phyloP scores from a whole-genome alignment of 2,329 filamentous ascomycete species.

The Teratosphaeria viscida region DNA sequence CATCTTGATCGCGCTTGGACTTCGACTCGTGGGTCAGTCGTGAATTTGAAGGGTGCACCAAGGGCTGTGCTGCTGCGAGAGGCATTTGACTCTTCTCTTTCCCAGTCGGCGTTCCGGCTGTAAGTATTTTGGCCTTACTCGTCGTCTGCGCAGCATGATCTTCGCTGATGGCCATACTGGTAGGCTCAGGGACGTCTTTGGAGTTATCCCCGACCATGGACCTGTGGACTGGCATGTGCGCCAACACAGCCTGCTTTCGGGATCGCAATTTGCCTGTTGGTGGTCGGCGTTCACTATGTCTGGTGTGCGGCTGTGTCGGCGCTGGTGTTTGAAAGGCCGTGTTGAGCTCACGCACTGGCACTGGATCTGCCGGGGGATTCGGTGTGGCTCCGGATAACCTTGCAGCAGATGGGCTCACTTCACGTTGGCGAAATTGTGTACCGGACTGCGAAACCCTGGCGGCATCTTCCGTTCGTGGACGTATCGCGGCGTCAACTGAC shows the following conservation, averaged over 20 bases:
- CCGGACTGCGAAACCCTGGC: background rate
- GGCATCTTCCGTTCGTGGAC: background rate
- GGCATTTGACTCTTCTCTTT: background rate
- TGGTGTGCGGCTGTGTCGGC: background rate
- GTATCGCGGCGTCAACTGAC: background rate
- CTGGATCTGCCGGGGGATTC: background rate
- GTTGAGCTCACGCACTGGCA: background rate
- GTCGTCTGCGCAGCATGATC: background rate
- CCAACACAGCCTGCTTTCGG: constrained; percentile 1
- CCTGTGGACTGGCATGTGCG: background rate
- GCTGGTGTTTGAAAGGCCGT: constrained; percentile 2
- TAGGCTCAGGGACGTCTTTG: background rate
- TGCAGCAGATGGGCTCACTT: background rate
- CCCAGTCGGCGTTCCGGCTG: background rate
- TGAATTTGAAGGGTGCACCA: background rate
- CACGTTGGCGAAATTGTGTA: background rate
- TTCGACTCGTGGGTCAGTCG: background rate
- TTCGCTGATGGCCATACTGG: background rate
- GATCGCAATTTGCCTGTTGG: constrained; percentile 1
- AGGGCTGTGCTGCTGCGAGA: background rate
- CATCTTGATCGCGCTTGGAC: background rate
- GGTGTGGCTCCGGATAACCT: background rate
- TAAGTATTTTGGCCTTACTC: background rate
- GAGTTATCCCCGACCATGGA: background rate
- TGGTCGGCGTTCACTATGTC: background rate